These are phyloP conservation scores for Xerocomus spinulosus DNA, from an alignment of 768 basidiomycete species.

Conservation along the genomic window DNA sequence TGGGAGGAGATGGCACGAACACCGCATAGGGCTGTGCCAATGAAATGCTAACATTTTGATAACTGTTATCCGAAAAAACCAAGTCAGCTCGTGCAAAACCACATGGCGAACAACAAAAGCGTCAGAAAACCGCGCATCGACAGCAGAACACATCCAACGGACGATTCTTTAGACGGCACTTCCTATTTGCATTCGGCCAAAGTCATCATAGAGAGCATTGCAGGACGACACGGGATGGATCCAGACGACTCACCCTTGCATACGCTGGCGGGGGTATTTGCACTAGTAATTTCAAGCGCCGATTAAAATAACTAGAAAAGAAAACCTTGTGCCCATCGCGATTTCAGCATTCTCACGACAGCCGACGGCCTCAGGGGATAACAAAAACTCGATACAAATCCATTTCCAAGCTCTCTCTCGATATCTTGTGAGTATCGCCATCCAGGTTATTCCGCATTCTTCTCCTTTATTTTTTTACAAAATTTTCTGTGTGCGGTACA, in stretches of 20 bases:
- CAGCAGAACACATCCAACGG: conserved; percentile 24
- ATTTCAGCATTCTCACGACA: conserved; percentile 35
- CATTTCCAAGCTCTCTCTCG: conserved; percentile 7
- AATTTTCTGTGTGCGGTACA: conserved; percentile 9
- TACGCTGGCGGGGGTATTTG: neutral
- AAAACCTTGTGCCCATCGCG: conserved; percentile 21
- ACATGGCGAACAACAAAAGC: neutral
- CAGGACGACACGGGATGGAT: neutral
- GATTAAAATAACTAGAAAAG: conserved; percentile 27
- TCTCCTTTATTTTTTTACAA: conserved; percentile 12
- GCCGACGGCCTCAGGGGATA: conserved; percentile 34
- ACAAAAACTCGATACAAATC: conserved; percentile 28
- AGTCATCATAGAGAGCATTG: conserved; percentile 22
- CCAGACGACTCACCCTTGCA: conserved; percentile 14
- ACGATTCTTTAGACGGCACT: conserved; percentile 33
- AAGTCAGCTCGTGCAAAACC: conserved; percentile 4
- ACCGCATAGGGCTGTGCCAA: neutral
- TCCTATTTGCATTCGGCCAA: conserved; percentile 35
- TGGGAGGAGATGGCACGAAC: no score
- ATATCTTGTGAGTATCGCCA: conserved; percentile 25
- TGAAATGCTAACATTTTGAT: conserved; percentile 19
- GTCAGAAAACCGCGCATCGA: conserved; percentile 35
- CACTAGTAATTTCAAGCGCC: conserved; percentile 26
- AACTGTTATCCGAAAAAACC: conserved; percentile 13
- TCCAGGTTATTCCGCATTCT: conserved; percentile 9